These are phyloP conservation scores for Tricholoma saponaceum DNA, from an alignment of 768 basidiomycete species.

Conservation along the genomic window DNA sequence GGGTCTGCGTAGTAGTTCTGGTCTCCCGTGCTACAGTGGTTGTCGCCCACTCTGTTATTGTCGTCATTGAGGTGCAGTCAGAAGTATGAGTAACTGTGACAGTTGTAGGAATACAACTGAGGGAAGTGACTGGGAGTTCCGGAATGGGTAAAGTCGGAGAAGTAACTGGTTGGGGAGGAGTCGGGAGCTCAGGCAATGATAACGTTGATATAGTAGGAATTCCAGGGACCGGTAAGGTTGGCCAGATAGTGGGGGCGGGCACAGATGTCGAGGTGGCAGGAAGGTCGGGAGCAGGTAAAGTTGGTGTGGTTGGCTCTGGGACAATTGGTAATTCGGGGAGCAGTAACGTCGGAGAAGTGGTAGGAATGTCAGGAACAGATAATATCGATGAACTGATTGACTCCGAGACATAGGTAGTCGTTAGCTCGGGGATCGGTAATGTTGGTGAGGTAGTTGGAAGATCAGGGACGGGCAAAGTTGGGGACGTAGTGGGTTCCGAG, in stretches of 20 bases:
- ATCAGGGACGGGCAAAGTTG: neutral
- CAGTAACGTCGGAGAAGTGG: neutral
- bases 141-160: neutral
- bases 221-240: neutral
- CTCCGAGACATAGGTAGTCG: neutral
- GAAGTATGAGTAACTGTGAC: neutral
- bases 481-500: neutral
- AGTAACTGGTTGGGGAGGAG: neutral
- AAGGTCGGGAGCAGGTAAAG: neutral
- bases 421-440: neutral
- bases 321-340: neutral
- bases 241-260: neutral
- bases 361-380: neutral
- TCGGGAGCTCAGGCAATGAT: neutral
- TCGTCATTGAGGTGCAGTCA: neutral
- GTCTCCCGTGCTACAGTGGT: neutral
- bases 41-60: neutral
- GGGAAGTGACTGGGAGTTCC: neutral
- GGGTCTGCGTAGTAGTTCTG: neutral
- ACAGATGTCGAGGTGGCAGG: neutral
- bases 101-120: neutral
- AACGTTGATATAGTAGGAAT: too few relatives aligned
- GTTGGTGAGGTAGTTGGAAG: neutral
- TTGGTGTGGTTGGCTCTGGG: neutral
- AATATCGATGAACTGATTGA: neutral